Conservation (phyloP, 768 basidiomycete genomes). For the Leccinum sublutescens region DNA sequence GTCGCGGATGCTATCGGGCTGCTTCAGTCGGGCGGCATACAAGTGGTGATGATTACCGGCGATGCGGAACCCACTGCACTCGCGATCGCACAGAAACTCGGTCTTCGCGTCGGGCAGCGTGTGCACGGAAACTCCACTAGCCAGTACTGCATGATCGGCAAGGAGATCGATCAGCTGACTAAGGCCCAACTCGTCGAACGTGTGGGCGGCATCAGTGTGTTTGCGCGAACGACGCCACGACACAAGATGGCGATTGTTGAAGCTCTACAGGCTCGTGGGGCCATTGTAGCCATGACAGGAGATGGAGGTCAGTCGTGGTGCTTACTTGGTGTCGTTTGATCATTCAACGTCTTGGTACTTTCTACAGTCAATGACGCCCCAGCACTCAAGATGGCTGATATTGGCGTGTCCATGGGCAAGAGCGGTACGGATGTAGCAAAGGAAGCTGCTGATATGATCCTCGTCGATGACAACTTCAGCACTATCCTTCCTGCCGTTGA, state of each 20-base stretch:
- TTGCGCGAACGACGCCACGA: constrained; percentile 92
- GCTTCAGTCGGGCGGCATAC: constrained; percentile 83
- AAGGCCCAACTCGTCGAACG: constrained; percentile 79
- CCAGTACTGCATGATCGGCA: constrained; percentile 69
- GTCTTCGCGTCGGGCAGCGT: constrained; percentile 62
- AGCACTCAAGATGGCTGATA: constrained; percentile 96
- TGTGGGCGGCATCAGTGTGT: constrained; percentile 81
- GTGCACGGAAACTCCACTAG: constrained; percentile 28
- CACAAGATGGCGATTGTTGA: constrained; percentile 98
- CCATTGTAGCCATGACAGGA: constrained; percentile 95
- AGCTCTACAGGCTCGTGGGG: constrained; percentile 87
- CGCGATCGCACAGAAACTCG: constrained; percentile 83
- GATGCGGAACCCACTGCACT: constrained; percentile 91
- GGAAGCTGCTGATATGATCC: constrained; percentile 95
- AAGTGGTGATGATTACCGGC: constrained; percentile 98
- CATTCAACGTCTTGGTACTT: not conserved
- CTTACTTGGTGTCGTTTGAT: not conserved
- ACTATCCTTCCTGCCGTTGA: constrained; percentile 94
- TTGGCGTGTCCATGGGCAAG: constrained; percentile 97
- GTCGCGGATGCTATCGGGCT: constrained; percentile 86
- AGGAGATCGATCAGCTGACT: constrained; percentile 81
- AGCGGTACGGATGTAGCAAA: constrained; percentile 99
- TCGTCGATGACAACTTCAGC: constrained; percentile 96
- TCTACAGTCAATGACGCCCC: constrained; percentile 88
- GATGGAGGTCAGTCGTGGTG: constrained; percentile 76